Conservation (phyloP, 768 basidiomycete genomes). For the Tremella fuciformis region DNA sequence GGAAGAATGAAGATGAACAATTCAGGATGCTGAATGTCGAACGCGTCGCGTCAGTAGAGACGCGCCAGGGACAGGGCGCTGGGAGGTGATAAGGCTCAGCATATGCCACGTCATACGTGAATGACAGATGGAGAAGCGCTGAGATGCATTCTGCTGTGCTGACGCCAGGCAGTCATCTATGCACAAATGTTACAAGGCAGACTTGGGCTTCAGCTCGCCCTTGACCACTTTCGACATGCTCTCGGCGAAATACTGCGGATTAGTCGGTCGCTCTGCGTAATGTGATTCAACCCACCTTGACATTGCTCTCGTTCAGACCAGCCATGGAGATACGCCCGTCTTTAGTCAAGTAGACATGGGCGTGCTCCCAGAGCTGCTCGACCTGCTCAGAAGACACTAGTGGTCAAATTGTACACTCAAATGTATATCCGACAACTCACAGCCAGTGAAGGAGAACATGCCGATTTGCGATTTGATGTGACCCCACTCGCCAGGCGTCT, state of each 20-base stretch:
- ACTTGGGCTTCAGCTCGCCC: constrained; percentile 48
- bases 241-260: constrained; percentile 51
- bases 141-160: background rate
- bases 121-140: no score
- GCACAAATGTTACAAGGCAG: constrained; percentile 23
- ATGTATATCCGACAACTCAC: constrained; percentile 15
- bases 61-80: background rate
- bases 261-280: background rate
- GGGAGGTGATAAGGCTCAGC: background rate
- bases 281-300: constrained; percentile 47
- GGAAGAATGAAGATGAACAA: background rate
- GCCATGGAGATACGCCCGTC: constrained; percentile 86
- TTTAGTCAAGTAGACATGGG: constrained; percentile 50
- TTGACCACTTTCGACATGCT: constrained; percentile 52
- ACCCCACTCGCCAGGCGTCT: constrained; percentile 89
- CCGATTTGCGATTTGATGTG: constrained; percentile 92
- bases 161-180: background rate
- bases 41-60: background rate
- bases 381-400: constrained; percentile 44
- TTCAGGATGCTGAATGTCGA: background rate
- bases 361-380: constrained; percentile 45
- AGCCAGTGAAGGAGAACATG: constrained; percentile 39
- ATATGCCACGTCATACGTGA: constrained; percentile 8
- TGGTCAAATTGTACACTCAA: constrained; percentile 14
- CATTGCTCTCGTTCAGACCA: constrained; percentile 75